Conservation (phyloP, 2,329 filamentous ascomycete genomes). For the Botrytis fragariae region DNA sequence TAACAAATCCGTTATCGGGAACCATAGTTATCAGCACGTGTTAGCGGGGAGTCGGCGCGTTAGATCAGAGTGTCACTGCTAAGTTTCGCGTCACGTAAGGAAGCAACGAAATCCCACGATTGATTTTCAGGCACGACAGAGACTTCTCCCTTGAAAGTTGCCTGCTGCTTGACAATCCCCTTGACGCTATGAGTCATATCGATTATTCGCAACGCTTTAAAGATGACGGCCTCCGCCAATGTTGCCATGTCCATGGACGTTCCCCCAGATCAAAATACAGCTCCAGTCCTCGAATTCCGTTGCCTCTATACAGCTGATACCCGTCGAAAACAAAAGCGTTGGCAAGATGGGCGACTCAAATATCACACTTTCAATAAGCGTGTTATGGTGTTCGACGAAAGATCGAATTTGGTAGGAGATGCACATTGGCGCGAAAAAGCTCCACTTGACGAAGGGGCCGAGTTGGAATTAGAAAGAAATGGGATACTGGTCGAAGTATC, state of each 20-base stretch:
- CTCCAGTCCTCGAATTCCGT: slow-evolving; percentile 77
- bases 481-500: slow-evolving; percentile 76
- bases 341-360: slow-evolving; percentile 87
- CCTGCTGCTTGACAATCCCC: neutral
- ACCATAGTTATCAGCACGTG: neutral
- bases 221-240: slow-evolving; percentile 22
- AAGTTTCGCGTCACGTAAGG: slow-evolving; percentile 10
- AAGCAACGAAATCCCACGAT: neutral
- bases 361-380: slow-evolving; percentile 90
- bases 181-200: slow-evolving; percentile 20
- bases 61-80: neutral
- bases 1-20: neutral
- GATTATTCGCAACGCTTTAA: slow-evolving; percentile 2
- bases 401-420: slow-evolving; percentile 79
- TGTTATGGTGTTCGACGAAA: slow-evolving; percentile 84
- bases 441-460: slow-evolving; percentile 76
- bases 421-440: slow-evolving; percentile 72
- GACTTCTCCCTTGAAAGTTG: neutral
- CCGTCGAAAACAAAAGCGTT: slow-evolving; percentile 82
- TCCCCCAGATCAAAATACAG: slow-evolving; percentile 48
- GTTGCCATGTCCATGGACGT: slow-evolving; percentile 28
- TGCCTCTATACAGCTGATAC: slow-evolving; percentile 88
- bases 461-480: slow-evolving; percentile 73
- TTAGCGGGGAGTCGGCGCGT: slow-evolving; percentile 13
- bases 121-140: neutral